Evolutionary conservation across 768 basidiomycete genomes (phyloP).

Genomic region (Multifurca ochricompacta): DNA sequence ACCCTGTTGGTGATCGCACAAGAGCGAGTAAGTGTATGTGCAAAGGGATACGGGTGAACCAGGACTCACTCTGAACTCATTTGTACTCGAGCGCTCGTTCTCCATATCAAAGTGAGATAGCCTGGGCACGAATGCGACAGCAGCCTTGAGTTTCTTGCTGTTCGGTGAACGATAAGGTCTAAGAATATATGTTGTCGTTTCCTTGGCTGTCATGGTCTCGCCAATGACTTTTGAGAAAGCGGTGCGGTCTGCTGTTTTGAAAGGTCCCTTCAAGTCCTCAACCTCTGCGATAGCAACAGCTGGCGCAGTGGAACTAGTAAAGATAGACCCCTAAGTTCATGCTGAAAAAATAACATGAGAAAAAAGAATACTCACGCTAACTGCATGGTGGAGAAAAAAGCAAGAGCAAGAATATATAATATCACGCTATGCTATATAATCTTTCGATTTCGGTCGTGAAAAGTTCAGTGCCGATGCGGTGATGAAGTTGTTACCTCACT

Average conservation of each 20-base stretch:
- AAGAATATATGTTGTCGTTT: constrained; percentile 66
- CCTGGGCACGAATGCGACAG: constrained; percentile 82
- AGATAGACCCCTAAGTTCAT: neutral
- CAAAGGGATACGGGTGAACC: neutral
- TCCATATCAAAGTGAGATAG: constrained; percentile 78
- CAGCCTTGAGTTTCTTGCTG: constrained; percentile 71
- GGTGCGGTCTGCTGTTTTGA: neutral
- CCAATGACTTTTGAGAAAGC: constrained; percentile 14
- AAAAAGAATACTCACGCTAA: neutral
- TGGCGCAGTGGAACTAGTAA: neutral
- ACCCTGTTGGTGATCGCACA: constrained; percentile 41
- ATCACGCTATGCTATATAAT: too few relatives aligned
- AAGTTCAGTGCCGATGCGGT: too few relatives aligned
- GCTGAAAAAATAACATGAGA: neutral
- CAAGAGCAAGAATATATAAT: too few relatives aligned
- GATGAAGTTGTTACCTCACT: too few relatives aligned
- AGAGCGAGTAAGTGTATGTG: neutral
- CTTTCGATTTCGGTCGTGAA: too few relatives aligned
- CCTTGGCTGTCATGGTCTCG: constrained; percentile 40
- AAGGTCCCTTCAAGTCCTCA: neutral
- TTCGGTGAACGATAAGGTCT: constrained; percentile 66
- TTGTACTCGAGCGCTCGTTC: constrained; percentile 63
- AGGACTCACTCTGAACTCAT: constrained; percentile 71
- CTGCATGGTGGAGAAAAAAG: neutral
- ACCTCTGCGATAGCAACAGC: neutral